phyloP scores from a whole-genome alignment of 1,284 basidiomycete species.

The Cryptococcus amylolentus region DNA sequence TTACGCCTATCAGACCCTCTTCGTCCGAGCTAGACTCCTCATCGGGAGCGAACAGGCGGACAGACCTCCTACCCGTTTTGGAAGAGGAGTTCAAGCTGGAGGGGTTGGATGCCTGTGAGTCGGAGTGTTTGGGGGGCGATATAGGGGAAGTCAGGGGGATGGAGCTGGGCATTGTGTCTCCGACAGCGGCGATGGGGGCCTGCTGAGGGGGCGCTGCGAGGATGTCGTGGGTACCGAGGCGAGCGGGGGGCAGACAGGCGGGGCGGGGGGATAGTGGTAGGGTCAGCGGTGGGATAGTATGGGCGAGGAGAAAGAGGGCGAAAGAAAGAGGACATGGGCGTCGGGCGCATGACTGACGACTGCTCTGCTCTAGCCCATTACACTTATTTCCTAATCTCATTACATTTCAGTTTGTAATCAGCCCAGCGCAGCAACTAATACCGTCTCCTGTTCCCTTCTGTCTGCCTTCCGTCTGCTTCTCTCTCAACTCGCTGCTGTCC shows the following conservation, averaged over 20 bases:
- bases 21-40: slow-evolving; percentile 19
- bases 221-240: not conserved
- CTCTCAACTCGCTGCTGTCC: too few relatives aligned
- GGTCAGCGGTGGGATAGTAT: too few relatives aligned
- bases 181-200: not conserved
- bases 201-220: not conserved
- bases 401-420: too few relatives aligned
- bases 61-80: slow-evolving; percentile 10
- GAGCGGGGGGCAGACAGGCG: not conserved
- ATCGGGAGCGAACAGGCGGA: slow-evolving; percentile 15
- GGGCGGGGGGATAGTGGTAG: not conserved
- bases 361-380: too few relatives aligned
- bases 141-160: not conserved
- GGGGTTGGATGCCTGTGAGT: not conserved
- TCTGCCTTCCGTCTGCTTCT: too few relatives aligned
- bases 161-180: not conserved
- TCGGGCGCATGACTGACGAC: too few relatives aligned
- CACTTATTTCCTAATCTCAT: too few relatives aligned
- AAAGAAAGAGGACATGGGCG: too few relatives aligned
- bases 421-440: too few relatives aligned
- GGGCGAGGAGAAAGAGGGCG: too few relatives aligned
- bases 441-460: too few relatives aligned
- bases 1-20: slow-evolving; percentile 6
- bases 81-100: slow-evolving; percentile 3
- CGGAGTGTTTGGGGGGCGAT: not conserved